Percentiles rank a stretch among this genome's conserved stretches.
These are phyloP conservation scores for Boletellus sp. DNA, from an alignment of 768 basidiomycete genomes.

Conservation along the genomic window DNA sequence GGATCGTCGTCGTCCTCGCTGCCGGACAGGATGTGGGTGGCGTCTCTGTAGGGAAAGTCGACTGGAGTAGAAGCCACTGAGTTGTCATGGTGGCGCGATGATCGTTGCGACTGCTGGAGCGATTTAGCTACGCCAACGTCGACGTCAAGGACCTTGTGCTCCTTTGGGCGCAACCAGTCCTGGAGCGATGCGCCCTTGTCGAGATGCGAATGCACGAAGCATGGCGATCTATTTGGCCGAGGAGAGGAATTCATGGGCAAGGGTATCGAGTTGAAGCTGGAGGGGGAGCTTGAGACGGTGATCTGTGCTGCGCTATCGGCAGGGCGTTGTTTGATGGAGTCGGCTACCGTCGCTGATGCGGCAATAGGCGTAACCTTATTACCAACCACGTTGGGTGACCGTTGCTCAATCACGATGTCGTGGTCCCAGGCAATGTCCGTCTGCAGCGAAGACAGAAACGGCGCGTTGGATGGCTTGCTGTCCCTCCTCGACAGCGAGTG, in stretches of 20 bases:
- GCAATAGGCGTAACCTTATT: constrained; percentile 12
- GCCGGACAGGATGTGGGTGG: constrained; percentile 14
- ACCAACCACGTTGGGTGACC: constrained; percentile 23
- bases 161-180: constrained; percentile 60
- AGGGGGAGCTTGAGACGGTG: constrained; percentile 29
- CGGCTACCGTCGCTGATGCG: constrained; percentile 21
- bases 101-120: constrained; percentile 33
- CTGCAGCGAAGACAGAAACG: constrained; percentile 27
- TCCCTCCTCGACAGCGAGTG: constrained; percentile 39
- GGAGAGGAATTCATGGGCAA: constrained; percentile 24
- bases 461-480: constrained; percentile 28
- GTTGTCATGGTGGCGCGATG: constrained; percentile 5
- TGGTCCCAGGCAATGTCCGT: constrained; percentile 34
- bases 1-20: constrained; percentile 65
- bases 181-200: constrained; percentile 76
- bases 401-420: constrained; percentile 36
- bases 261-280: constrained; percentile 26
- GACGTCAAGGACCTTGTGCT: constrained; percentile 20
- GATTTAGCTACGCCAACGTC: constrained; percentile 52
- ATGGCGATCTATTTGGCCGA: constrained; percentile 58
- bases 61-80: constrained; percentile 8
- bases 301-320: constrained; percentile 9
- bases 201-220: constrained; percentile 90
- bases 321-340: constrained; percentile 15
- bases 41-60: constrained; percentile 17